Percentiles rank a stretch among this genome's conserved stretches.
phyloP scores from a whole-genome alignment of 106 monocot genomes.

The Narthecium ossifragum region DNA sequence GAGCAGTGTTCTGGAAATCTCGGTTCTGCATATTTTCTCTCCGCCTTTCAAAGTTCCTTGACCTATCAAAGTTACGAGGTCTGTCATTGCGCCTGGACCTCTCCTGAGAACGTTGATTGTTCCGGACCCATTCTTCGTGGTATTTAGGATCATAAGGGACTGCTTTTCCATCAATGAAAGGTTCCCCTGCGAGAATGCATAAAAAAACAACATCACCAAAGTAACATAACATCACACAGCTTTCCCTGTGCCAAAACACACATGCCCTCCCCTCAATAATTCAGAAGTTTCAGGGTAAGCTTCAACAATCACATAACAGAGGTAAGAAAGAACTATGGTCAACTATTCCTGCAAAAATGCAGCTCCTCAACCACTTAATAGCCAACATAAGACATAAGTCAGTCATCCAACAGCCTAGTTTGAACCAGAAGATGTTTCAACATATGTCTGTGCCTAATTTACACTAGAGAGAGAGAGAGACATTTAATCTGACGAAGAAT shows the following conservation, averaged over 20 bases:
- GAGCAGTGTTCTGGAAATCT: constrained; percentile 47
- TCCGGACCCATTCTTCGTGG: constrained; percentile 77
- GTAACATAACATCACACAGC: background rate
- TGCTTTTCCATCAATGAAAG: constrained; percentile 89
- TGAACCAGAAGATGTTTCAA: too few species aligned
- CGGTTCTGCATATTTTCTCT: constrained; percentile 80
- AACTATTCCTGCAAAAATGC: too few species aligned
- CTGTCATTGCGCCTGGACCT: constrained; percentile 82
- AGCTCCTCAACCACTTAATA: too few species aligned
- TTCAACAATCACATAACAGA: background rate
- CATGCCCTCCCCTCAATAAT: background rate
- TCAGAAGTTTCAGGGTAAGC: too few species aligned
- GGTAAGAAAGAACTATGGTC: background rate
- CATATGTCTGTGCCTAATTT: too few species aligned
- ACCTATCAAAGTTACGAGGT: constrained; percentile 80
- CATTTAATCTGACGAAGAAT: too few species aligned
- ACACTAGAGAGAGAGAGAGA: too few species aligned
- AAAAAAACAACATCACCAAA: background rate
- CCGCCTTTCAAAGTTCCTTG: constrained; percentile 81
- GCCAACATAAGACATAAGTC: too few species aligned
- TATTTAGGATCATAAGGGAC: constrained; percentile 90
- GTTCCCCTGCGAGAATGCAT: constrained; percentile 55
- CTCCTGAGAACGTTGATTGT: constrained; percentile 75
- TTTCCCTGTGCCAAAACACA: background rate
- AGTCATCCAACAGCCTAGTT: too few species aligned